Conservation (phyloP, 2,329 filamentous ascomycete species). For the Trichoderma guizhouense region DNA sequence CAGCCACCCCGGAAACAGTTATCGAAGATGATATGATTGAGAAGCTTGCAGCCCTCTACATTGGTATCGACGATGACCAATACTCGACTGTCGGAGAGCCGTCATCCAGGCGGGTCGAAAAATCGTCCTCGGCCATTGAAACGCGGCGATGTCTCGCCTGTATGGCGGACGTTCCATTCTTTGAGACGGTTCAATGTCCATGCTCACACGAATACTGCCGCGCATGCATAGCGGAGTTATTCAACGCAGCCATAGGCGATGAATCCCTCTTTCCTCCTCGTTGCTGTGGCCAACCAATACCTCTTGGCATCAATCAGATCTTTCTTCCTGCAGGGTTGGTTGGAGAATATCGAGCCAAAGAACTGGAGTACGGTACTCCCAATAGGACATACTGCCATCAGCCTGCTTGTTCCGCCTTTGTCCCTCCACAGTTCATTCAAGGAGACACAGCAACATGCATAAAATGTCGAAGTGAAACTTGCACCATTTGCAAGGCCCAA, state of each 20-base stretch:
- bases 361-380: conserved; percentile 45
- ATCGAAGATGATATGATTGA: neutral
- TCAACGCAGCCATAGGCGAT: conserved; percentile 40
- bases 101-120: neutral
- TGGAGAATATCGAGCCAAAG: conserved; percentile 40
- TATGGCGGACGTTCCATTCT: neutral
- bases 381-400: conserved; percentile 51
- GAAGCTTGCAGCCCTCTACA: neutral
- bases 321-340: conserved; percentile 38
- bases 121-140: neutral
- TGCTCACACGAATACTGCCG: conserved; percentile 51
- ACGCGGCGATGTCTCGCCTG: neutral
- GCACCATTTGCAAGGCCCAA: conserved; percentile 45
- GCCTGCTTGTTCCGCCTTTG: conserved; percentile 44
- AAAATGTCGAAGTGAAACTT: conserved; percentile 44
- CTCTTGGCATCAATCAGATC: conserved; percentile 28
- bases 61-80: neutral
- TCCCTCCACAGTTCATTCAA: conserved; percentile 33
- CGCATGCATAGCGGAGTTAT: conserved; percentile 42
- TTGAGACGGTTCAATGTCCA: conserved; percentile 19
- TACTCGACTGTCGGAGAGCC: neutral
- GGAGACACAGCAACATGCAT: conserved; percentile 39
- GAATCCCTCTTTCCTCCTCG: conserved; percentile 51
- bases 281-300: conserved; percentile 46
- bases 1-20: neutral